These are phyloP conservation scores for Sclerotinia nivalis DNA, from an alignment of 2,329 filamentous ascomycete genomes.

Conservation along the genomic window DNA sequence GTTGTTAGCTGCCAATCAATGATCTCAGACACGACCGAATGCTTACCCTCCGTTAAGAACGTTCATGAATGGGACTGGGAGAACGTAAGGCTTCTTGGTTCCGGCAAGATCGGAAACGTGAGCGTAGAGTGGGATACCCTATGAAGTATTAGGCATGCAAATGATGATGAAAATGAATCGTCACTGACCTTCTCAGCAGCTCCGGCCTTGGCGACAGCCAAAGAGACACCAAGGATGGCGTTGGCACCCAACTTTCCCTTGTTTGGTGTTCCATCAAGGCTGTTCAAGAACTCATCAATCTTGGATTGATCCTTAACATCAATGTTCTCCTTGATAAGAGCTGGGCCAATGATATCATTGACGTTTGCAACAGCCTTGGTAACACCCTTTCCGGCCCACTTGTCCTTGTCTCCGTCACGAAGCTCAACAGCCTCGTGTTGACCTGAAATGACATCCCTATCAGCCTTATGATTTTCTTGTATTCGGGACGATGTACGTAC, in stretches of 20 bases:
- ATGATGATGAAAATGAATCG: neutral
- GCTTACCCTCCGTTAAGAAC: slow-evolving; percentile 72
- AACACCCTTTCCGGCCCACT: slow-evolving; percentile 87
- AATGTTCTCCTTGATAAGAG: slow-evolving; percentile 77
- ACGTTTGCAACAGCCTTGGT: slow-evolving; percentile 84
- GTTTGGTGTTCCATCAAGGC: slow-evolving; percentile 81
- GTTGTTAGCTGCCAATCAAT: slow-evolving; percentile 28
- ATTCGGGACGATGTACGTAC: slow-evolving; percentile 52
- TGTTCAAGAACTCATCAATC: slow-evolving; percentile 81
- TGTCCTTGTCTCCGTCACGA: slow-evolving; percentile 83
- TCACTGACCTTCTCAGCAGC: slow-evolving; percentile 75
- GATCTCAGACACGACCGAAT: neutral
- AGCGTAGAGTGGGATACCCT: slow-evolving; percentile 81
- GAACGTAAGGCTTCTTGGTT: slow-evolving; percentile 88
- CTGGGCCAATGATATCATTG: slow-evolving; percentile 77
- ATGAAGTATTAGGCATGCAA: slow-evolving; percentile 17
- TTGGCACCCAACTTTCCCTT: slow-evolving; percentile 89
- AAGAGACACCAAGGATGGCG: slow-evolving; percentile 80
- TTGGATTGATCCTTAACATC: slow-evolving; percentile 86
- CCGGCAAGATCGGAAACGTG: slow-evolving; percentile 85
- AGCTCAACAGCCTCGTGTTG: slow-evolving; percentile 91
- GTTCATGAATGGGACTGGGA: slow-evolving; percentile 92
- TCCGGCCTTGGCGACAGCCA: slow-evolving; percentile 85
- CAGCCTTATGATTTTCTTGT: slow-evolving; percentile 28
- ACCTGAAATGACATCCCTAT: slow-evolving; percentile 51